phyloP scores from a whole-genome alignment of 352 stramenopile species.

The Phytophthora pluvialis region DNA sequence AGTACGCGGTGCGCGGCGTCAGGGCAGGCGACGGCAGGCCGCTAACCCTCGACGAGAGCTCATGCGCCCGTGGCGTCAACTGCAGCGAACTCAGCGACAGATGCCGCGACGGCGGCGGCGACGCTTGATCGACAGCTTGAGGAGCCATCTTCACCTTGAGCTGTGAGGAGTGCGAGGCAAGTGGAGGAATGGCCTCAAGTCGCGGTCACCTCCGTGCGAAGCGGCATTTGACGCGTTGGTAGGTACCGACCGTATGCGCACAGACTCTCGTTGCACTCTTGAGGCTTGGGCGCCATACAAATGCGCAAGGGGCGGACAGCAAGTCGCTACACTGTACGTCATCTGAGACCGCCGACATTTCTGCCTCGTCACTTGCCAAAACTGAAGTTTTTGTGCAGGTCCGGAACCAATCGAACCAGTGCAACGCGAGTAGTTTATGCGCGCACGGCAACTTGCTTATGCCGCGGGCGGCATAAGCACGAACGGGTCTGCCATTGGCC shows the following conservation, averaged over 20 bases:
- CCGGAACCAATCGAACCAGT: constrained; percentile 21
- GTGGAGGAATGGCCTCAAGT: constrained; percentile 25
- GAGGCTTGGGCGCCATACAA: constrained; percentile 15
- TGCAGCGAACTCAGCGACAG: constrained; percentile 35
- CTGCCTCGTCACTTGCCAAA: constrained; percentile 33
- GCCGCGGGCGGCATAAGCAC: constrained; percentile 21
- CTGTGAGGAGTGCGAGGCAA: constrained; percentile 13
- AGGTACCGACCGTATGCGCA: not conserved
- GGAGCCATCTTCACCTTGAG: constrained; percentile 15
- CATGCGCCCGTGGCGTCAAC: constrained; percentile 26
- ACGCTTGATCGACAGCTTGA: constrained; percentile 23
- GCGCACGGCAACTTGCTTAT: constrained; percentile 16
- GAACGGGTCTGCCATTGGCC: constrained; percentile 14
- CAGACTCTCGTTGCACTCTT: not conserved
- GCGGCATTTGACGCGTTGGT: not conserved
- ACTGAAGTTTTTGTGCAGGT: constrained; percentile 21
- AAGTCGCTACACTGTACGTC: constrained; percentile 5
- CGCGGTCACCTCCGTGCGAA: not conserved
- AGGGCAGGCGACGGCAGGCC: constrained; percentile 26
- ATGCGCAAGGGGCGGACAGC: constrained; percentile 18
- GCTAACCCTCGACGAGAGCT: constrained; percentile 24
- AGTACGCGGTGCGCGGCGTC: constrained; percentile 27
- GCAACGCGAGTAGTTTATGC: constrained; percentile 29
- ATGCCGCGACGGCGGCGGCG: constrained; percentile 9
- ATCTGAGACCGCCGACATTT: constrained; percentile 25